Evolutionary conservation across 768 basidiomycete genomes (phyloP).

Genomic region (Saitozyma podzolica): DNA sequence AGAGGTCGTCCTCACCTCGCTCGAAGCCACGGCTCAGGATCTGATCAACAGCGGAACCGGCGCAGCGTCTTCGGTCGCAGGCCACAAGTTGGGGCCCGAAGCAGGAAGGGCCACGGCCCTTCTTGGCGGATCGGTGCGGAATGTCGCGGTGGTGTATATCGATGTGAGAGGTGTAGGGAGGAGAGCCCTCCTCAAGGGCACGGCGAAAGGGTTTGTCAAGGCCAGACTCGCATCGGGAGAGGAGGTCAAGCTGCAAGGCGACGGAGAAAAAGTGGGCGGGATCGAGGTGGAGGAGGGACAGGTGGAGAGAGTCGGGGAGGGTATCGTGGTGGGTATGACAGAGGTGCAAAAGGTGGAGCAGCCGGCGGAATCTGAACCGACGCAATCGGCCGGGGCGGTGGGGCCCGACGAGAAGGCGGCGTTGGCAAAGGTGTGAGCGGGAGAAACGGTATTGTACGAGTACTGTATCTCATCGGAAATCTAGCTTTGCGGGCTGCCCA

Average conservation of each 20-base stretch:
- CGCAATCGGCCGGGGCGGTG: not conserved
- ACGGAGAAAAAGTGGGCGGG: conserved; percentile 16
- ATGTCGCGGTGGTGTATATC: conserved; percentile 74
- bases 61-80: conserved; percentile 46
- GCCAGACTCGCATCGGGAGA: conserved; percentile 39
- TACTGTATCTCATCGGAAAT: too few species aligned
- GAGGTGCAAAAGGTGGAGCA: conserved; percentile 14
- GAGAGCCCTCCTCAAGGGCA: conserved; percentile 65
- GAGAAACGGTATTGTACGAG: too few species aligned
- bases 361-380: not conserved
- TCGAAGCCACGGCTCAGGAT: conserved; percentile 47
- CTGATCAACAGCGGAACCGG: conserved; percentile 43
- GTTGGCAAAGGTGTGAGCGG: not conserved
- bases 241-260: conserved; percentile 38
- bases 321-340: conserved; percentile 39
- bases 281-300: conserved; percentile 22
- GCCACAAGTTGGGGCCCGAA: conserved; percentile 63
- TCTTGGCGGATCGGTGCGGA: conserved; percentile 66
- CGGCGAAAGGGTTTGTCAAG: conserved; percentile 48
- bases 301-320: conserved; percentile 19
- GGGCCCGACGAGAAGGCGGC: not conserved
- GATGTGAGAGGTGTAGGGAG: conserved; percentile 73
- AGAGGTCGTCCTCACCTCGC: conserved; percentile 50
- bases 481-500: too few species aligned
- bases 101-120: conserved; percentile 64